A percentile compares a stretch with the other conserved stretches of the same genome.
Conservation (phyloP, 306 rosid genomes). For the Glycine soja region DNA sequence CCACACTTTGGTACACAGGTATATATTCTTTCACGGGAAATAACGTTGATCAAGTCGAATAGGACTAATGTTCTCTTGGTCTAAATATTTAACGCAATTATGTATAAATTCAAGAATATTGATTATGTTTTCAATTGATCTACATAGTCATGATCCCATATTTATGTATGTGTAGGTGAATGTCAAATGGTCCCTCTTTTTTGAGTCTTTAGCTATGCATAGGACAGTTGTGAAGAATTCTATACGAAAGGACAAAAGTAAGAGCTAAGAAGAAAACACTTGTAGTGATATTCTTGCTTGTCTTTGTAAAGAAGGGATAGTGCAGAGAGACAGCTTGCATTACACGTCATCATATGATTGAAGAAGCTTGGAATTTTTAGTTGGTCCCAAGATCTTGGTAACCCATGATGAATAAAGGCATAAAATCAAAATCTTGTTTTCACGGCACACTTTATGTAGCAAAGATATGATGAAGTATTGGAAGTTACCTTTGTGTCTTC, state of each 20-base stretch:
- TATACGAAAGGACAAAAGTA: constrained; percentile 40
- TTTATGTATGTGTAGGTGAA: too few relatives aligned
- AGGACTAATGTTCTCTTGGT: too few relatives aligned
- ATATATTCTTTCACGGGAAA: neutral
- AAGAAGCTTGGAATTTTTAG: constrained; percentile 45
- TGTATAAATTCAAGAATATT: too few relatives aligned
- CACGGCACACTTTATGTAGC: constrained; percentile 19
- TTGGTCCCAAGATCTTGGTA: constrained; percentile 56
- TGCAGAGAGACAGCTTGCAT: constrained; percentile 44
- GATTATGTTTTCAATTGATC: too few relatives aligned
- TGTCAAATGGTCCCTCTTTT: constrained; percentile 22
- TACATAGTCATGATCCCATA: too few relatives aligned
- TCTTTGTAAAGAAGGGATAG: constrained; percentile 40
- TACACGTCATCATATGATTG: constrained; percentile 15
- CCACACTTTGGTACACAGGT: neutral
- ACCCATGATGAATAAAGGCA: constrained; percentile 15
- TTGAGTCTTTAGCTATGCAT: neutral
- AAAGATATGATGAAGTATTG: too few relatives aligned
- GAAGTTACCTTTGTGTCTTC: neutral
- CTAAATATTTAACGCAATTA: too few relatives aligned
- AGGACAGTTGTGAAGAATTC: constrained; percentile 41
- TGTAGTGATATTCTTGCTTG: constrained; percentile 13
- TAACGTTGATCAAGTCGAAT: too few relatives aligned
- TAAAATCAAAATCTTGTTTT: constrained; percentile 32
- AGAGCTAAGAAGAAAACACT: constrained; percentile 34